Evolutionary conservation across 73 alveolate genomes (phyloP).

Genomic region (Symbiodinium natans): DNA sequence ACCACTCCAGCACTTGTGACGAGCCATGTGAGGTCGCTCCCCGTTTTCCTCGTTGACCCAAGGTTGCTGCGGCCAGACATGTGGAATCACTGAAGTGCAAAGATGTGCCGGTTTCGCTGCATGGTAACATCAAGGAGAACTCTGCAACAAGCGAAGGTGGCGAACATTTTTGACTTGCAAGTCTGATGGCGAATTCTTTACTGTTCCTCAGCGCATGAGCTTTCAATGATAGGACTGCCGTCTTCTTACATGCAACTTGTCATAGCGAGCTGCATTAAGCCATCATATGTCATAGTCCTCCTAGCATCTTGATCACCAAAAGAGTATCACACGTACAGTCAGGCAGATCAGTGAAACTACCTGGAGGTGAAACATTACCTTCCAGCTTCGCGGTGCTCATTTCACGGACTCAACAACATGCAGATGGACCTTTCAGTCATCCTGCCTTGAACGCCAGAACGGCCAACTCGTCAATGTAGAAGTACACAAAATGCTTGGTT

Average conservation of each 20-base stretch:
- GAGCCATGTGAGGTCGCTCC: neutral
- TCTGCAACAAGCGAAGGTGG: too few relatives aligned
- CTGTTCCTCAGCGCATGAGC: neutral
- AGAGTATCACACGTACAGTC: neutral
- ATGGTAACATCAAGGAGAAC: too few relatives aligned
- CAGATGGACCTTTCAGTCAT: neutral
- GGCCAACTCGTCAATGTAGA: constrained; percentile 79
- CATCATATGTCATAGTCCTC: too few relatives aligned
- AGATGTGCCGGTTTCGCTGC: neutral
- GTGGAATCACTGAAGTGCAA: neutral
- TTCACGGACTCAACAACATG: neutral
- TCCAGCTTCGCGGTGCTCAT: neutral
- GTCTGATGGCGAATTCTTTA: neutral
- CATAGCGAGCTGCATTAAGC: neutral
- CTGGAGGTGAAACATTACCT: neutral
- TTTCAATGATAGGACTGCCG: neutral
- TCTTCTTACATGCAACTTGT: neutral
- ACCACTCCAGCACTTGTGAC: neutral
- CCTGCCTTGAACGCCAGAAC: constrained; percentile 68
- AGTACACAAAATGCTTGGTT: constrained; percentile 95
- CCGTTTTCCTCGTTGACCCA: neutral
- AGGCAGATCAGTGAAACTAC: neutral
- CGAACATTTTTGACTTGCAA: neutral
- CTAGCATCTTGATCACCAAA: too few relatives aligned
- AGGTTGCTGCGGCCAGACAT: neutral